phyloP scores from a whole-genome alignment of 1,284 basidiomycete species.

The Phylloboletellus chloephorus region DNA sequence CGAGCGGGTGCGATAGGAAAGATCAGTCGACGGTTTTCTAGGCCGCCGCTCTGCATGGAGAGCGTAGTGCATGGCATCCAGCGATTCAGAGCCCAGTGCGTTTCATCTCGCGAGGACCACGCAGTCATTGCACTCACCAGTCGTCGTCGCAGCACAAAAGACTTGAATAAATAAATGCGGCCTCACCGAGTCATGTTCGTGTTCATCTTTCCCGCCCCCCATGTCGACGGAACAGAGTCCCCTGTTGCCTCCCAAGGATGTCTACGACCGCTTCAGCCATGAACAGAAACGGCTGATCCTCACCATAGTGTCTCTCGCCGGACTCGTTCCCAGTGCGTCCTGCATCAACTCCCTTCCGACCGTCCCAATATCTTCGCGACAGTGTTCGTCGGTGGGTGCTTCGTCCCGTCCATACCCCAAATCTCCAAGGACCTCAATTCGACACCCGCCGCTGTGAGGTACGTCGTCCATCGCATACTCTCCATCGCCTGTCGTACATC shows the following conservation, averaged over 20 bases:
- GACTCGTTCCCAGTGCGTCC: slow-evolving; percentile 22
- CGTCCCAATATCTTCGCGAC: too few species aligned
- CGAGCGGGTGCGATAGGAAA: slow-evolving; percentile 7
- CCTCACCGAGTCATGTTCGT: not conserved
- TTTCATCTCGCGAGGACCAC: slow-evolving; percentile 52
- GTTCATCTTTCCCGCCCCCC: not conserved
- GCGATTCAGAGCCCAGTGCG: slow-evolving; percentile 82
- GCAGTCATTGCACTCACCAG: not conserved
- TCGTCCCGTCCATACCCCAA: slow-evolving; percentile 45
- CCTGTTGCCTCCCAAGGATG: slow-evolving; percentile 22
- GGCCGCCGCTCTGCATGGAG: slow-evolving; percentile 60
- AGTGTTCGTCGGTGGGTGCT: slow-evolving; percentile 44
- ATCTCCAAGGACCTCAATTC: slow-evolving; percentile 40
- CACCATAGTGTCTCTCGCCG: slow-evolving; percentile 35
- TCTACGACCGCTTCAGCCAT: slow-evolving; percentile 40
- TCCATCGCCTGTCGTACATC: not conserved
- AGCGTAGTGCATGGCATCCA: slow-evolving; percentile 76
- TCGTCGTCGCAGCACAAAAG: too few species aligned
- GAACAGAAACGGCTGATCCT: slow-evolving; percentile 37
- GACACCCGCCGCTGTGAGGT: slow-evolving; percentile 37
- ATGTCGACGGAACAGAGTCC: slow-evolving; percentile 23
- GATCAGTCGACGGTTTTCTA: slow-evolving; percentile 88
- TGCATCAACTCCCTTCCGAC: too few species aligned
- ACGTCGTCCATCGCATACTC: slow-evolving; percentile 14
- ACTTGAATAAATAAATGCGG: too few species aligned